A percentile compares a stretch with the other conserved stretches of the same genome.
Evolutionary conservation across 306 rosid species (phyloP).

Genomic region (Clitoria ternatea): DNA sequence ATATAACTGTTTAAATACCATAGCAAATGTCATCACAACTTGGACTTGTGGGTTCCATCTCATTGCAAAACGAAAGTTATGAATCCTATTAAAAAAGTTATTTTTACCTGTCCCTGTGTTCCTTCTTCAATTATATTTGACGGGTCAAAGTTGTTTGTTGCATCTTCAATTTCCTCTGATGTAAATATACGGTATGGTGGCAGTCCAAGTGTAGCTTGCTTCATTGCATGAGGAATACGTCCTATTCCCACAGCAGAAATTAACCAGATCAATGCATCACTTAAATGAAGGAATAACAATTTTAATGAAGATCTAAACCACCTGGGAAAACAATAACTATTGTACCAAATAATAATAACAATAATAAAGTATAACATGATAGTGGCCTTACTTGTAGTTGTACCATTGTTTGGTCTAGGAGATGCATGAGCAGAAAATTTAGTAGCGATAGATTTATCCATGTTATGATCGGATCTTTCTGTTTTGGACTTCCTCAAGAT

Average conservation of each 20-base stretch:
- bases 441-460: constrained; percentile 41
- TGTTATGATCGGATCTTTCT: constrained; percentile 26
- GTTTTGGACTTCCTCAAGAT: constrained; percentile 40
- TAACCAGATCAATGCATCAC: constrained; percentile 18
- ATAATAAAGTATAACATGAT: background rate
- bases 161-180: constrained; percentile 84
- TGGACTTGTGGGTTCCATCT: constrained; percentile 24
- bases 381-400: constrained; percentile 71
- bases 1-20: constrained; percentile 45
- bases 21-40: constrained; percentile 3
- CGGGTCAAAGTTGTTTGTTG: constrained; percentile 72
- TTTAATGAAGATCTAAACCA: constrained; percentile 13
- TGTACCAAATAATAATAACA: background rate
- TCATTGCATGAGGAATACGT: constrained; percentile 66
- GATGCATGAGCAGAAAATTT: constrained; percentile 41
- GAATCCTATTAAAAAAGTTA: constrained; percentile 15
- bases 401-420: constrained; percentile 39
- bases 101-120: constrained; percentile 66
- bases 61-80: background rate
- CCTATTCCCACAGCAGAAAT: constrained; percentile 43
- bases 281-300: background rate
- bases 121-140: constrained; percentile 55
- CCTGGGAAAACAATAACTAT: background rate
- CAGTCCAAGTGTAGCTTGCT: constrained; percentile 52
- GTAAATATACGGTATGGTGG: constrained; percentile 70